Evolutionary conservation across 768 basidiomycete species (phyloP).

Genomic region (Kwoniella heveanensis): DNA sequence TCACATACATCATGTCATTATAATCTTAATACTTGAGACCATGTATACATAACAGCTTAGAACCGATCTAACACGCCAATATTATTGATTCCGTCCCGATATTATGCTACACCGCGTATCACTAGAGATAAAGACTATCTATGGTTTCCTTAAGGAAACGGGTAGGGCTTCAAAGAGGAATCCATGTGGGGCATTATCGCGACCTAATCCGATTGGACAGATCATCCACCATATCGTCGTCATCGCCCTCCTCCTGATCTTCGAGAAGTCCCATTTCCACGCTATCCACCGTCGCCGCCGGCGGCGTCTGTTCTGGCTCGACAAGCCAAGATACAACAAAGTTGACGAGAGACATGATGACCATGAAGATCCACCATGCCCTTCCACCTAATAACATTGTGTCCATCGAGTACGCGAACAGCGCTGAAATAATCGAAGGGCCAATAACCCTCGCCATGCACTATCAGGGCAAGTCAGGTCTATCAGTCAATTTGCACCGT

Average conservation of each 20-base stretch:
- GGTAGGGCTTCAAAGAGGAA: too few species aligned
- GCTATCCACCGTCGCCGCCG: not conserved
- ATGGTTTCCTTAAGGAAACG: too few species aligned
- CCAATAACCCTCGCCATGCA: slow-evolving; percentile 53
- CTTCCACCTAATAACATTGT: slow-evolving; percentile 45
- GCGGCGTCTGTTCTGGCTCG: not conserved
- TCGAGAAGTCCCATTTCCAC: not conserved
- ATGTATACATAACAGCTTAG: too few species aligned
- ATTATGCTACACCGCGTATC: too few species aligned
- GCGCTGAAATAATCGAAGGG: slow-evolving; percentile 43
- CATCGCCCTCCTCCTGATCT: slow-evolving; percentile 2
- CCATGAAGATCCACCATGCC: slow-evolving; percentile 56
- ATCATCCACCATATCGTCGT: too few species aligned
- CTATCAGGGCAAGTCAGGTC: slow-evolving; percentile 20
- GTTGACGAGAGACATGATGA: slow-evolving; percentile 49
- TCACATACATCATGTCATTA: too few species aligned
- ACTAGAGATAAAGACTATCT: too few species aligned
- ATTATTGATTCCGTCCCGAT: too few species aligned
- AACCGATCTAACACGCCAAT: too few species aligned
- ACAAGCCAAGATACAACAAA: slow-evolving; percentile 21
- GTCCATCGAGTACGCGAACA: slow-evolving; percentile 54
- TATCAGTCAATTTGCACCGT: not conserved
- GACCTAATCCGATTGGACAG: too few species aligned
- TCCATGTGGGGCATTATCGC: too few species aligned
- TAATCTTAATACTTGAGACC: too few species aligned